These are phyloP conservation scores for Hypoxylon sp. DNA, from an alignment of 2,329 filamentous ascomycete species.

Conservation along the genomic window DNA sequence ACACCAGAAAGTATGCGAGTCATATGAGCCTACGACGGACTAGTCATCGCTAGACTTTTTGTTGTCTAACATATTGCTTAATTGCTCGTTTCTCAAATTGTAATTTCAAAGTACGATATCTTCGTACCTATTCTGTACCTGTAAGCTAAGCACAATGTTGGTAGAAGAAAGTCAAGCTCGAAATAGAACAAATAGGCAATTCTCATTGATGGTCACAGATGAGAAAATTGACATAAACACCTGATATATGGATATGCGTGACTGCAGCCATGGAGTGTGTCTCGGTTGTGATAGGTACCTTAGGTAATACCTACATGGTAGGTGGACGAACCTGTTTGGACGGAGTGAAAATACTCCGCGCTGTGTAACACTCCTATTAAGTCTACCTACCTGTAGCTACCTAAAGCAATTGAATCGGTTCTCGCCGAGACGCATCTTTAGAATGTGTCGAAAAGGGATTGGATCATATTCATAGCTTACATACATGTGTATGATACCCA, in stretches of 20 bases:
- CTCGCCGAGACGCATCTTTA: not conserved
- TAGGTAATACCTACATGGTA: too few species aligned
- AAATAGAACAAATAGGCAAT: slow-evolving; percentile 8
- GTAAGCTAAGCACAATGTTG: slow-evolving; percentile 19
- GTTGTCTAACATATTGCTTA: not conserved
- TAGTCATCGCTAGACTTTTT: not conserved
- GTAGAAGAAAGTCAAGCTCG: slow-evolving; percentile 6
- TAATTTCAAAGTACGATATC: not conserved
- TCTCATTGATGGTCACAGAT: not conserved
- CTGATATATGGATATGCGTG: not conserved
- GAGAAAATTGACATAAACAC: not conserved
- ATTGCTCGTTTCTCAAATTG: slow-evolving; percentile 10
- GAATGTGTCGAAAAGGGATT: not conserved
- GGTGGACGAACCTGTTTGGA: too few species aligned
- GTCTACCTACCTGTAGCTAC: too few species aligned
- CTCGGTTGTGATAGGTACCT: too few species aligned
- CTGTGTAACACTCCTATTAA: too few species aligned
- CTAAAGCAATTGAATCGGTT: too few species aligned
- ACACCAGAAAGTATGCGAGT: not conserved
- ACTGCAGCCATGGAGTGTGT: too few species aligned
- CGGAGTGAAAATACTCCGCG: too few species aligned
- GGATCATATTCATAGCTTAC: not conserved
- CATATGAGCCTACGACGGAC: not conserved
- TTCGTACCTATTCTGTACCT: slow-evolving; percentile 5
- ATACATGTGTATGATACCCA: too few species aligned